Percentiles rank a stretch among this genome's conserved stretches.
Evolutionary conservation across 1,284 basidiomycete genomes (phyloP).

Genomic region (Leccinum pachyderme): DNA sequence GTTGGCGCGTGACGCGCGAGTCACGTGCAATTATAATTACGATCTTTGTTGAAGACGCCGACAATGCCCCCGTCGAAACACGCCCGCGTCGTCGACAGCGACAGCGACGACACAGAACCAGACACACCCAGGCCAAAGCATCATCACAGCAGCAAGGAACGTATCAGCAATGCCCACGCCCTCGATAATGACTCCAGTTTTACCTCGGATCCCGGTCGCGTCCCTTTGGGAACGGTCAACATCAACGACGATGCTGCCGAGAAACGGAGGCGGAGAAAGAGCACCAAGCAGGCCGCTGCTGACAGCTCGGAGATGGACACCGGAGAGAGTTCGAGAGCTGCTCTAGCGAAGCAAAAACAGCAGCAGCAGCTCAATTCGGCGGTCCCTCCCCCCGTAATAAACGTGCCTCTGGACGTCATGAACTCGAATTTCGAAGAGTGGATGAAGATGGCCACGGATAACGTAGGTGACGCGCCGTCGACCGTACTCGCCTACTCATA

Average conservation of each 20-base stretch:
- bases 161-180: slow-evolving; percentile 49
- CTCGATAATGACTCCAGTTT: slow-evolving; percentile 51
- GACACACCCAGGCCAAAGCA: slow-evolving; percentile 45
- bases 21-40: slow-evolving; percentile 27
- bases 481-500: slow-evolving; percentile 11
- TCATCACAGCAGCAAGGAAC: slow-evolving; percentile 49
- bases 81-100: slow-evolving; percentile 21
- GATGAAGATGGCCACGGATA: slow-evolving; percentile 99
- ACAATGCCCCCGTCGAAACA: slow-evolving; percentile 25
- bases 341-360: slow-evolving; percentile 55
- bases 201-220: slow-evolving; percentile 45
- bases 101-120: slow-evolving; percentile 45
- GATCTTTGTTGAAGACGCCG: slow-evolving; percentile 30
- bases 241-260: slow-evolving; percentile 81
- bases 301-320: slow-evolving; percentile 48
- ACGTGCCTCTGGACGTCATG: slow-evolving; percentile 76
- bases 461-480: slow-evolving; percentile 55
- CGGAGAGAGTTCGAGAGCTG: slow-evolving; percentile 41
- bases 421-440: slow-evolving; percentile 95
- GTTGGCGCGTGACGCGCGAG: slow-evolving; percentile 22
- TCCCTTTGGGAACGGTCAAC: slow-evolving; percentile 56
- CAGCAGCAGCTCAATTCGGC: slow-evolving; percentile 62
- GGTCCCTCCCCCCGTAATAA: slow-evolving; percentile 54
- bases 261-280: slow-evolving; percentile 73
- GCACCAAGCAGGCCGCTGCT: slow-evolving; percentile 54